Percentiles rank a stretch among this genome's conserved stretches.
Evolutionary conservation across 305 asterid species (phyloP).

Genomic region (Fraxinus velutina): DNA sequence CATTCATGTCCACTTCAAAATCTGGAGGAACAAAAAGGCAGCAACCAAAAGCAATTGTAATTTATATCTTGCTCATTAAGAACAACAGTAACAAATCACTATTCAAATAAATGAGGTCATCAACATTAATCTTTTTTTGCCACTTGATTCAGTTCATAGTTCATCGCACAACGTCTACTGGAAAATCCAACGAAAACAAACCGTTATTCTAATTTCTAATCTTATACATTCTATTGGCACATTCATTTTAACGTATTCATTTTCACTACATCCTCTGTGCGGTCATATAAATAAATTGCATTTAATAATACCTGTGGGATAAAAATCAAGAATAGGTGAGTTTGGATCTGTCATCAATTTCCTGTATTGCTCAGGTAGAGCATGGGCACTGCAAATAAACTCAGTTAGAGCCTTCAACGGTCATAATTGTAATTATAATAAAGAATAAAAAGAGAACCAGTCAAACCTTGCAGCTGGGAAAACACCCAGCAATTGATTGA

Average conservation of each 20-base stretch:
- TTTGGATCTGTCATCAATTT: conserved; percentile 87
- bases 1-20: conserved; percentile 97
- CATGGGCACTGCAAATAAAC: conserved; percentile 76
- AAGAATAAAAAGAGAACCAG: conserved; percentile 13
- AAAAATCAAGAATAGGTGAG: conserved; percentile 87
- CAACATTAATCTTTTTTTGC: neutral
- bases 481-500: conserved; percentile 90
- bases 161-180: neutral
- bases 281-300: neutral
- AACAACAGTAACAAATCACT: neutral
- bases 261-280: neutral
- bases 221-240: neutral
- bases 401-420: conserved; percentile 27
- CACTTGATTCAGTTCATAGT: neutral
- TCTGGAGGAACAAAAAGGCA: conserved; percentile 42
- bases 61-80: conserved; percentile 5
- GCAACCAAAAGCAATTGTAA: conserved; percentile 3
- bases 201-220: neutral
- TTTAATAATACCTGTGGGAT: conserved; percentile 65
- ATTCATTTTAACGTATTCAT: neutral
- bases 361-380: conserved; percentile 81
- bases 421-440: neutral
- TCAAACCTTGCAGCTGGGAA: conserved; percentile 95
- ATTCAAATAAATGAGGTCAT: neutral
- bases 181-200: neutral